phyloP scores from a whole-genome alignment of 495 filamentous ascomycete genomes.

The Neurospora sp. region DNA sequence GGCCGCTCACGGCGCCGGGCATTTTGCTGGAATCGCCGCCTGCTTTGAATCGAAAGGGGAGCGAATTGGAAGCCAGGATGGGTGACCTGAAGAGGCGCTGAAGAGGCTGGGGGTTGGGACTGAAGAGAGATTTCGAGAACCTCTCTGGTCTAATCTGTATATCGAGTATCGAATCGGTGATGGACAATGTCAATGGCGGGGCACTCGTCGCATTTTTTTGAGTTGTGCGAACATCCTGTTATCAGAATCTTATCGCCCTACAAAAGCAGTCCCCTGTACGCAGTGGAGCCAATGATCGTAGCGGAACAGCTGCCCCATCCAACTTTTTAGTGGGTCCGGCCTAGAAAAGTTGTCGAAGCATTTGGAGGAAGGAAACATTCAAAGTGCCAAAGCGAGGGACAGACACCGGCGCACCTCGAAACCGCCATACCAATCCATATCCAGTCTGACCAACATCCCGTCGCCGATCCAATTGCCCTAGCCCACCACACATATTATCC shows the following conservation, averaged over 20 bases:
- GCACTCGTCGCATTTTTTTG: constrained; percentile 16
- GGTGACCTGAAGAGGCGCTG: background rate
- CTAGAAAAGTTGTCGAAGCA: constrained; percentile 8
- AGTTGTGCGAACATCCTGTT: constrained; percentile 11
- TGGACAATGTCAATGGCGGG: constrained; percentile 14
- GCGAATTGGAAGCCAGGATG: constrained; percentile 19
- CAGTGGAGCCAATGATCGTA: constrained; percentile 11
- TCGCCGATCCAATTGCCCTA: background rate
- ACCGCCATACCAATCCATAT: background rate
- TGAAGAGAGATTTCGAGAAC: constrained; percentile 11
- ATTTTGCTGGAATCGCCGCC: constrained; percentile 54
- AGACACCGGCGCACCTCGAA: background rate
- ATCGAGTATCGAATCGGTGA: background rate
- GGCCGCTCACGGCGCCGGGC: constrained; percentile 46
- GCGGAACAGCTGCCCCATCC: background rate
- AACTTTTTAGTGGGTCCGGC: constrained; percentile 21
- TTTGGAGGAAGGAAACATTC: background rate
- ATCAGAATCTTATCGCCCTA: no score
- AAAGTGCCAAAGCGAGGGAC: background rate
- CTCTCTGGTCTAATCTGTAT: background rate
- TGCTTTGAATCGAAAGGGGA: constrained; percentile 82
- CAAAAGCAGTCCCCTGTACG: background rate
- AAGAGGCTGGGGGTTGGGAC: background rate
- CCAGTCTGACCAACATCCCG: background rate
- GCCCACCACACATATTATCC: background rate